phyloP scores from a whole-genome alignment of 345 rosid species.

The Hibiscus syriacus region DNA sequence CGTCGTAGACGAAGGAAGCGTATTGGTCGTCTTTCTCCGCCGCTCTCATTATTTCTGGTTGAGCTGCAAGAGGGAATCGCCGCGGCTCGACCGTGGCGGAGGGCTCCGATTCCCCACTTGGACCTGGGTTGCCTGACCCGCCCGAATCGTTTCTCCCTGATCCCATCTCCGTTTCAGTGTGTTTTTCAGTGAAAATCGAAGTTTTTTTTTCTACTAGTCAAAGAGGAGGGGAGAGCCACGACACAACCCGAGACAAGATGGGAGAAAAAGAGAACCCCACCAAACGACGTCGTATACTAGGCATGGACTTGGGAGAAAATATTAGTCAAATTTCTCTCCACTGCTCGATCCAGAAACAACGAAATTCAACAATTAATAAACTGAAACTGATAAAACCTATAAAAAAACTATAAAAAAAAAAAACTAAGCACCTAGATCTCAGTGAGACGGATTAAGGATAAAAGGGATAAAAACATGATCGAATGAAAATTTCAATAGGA shows the following conservation, averaged over 20 bases:
- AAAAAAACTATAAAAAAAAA: neutral
- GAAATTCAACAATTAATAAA: neutral
- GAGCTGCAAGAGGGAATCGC: slow-evolving; percentile 65
- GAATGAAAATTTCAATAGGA: neutral
- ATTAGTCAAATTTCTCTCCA: neutral
- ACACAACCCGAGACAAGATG: too few species aligned
- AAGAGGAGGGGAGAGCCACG: too few species aligned
- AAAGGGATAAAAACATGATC: neutral
- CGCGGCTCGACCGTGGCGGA: slow-evolving; percentile 10
- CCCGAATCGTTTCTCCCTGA: slow-evolving; percentile 15
- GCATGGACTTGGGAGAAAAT: too few species aligned
- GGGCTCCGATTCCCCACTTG: slow-evolving; percentile 18
- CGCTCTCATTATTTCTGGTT: slow-evolving; percentile 94
- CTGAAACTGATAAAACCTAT: slow-evolving; percentile 3
- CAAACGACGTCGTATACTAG: too few species aligned
- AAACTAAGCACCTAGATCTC: neutral
- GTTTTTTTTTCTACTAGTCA: too few species aligned
- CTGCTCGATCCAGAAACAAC: slow-evolving; percentile 7
- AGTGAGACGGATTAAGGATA: neutral
- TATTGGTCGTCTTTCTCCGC: slow-evolving; percentile 97
- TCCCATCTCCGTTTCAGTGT: too few species aligned
- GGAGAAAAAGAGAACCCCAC: too few species aligned
- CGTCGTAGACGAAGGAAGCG: slow-evolving; percentile 82
- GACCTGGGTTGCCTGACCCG: slow-evolving; percentile 22
- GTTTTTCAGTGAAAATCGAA: too few species aligned